phyloP scores from a whole-genome alignment of 805 yeast species.

The Candida pseudoglaebosa region DNA sequence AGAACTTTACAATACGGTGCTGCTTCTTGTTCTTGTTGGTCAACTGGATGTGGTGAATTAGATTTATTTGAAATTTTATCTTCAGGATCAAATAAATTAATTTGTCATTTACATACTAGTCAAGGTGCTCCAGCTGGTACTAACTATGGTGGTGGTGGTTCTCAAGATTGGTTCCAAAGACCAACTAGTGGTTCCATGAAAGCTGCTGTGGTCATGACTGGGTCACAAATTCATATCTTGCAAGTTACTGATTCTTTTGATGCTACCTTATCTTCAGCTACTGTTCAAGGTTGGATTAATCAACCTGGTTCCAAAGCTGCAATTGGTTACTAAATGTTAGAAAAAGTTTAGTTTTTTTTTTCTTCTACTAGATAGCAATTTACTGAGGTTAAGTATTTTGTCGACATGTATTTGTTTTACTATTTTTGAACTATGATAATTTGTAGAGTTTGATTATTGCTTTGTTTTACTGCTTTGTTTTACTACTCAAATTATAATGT shows the following conservation, averaged over 20 bases:
- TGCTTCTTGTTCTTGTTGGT: conserved; percentile 89
- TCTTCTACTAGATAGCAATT: no score
- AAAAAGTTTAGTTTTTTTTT: no score
- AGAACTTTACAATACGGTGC: conserved; percentile 93
- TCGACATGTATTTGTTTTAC: no score
- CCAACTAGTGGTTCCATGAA: conserved; percentile 74
- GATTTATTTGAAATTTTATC: conserved; percentile 88
- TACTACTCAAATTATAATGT: no score
- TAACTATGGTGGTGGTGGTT: conserved; percentile 73
- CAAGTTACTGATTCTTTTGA: conserved; percentile 58
- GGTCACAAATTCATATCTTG: conserved; percentile 55
- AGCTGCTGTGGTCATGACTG: conserved; percentile 81
- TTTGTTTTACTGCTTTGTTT: no score
- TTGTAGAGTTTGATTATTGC: no score
- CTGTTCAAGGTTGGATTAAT: conserved; percentile 59
- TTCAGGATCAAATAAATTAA: conserved; percentile 70
- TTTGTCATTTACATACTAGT: conserved; percentile 79
- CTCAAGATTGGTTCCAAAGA: conserved; percentile 83
- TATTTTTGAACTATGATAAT: no score
- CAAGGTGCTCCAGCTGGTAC: conserved; percentile 59
- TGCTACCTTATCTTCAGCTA: conserved; percentile 32
- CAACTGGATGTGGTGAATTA: conserved; percentile 95
- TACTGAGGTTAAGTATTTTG: no score
- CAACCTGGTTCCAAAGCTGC: conserved; percentile 47
- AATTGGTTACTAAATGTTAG: conserved; percentile 15